Evolutionary conservation across 768 basidiomycete species (phyloP).

Genomic region (Leucocoprinus birnbaumii): DNA sequence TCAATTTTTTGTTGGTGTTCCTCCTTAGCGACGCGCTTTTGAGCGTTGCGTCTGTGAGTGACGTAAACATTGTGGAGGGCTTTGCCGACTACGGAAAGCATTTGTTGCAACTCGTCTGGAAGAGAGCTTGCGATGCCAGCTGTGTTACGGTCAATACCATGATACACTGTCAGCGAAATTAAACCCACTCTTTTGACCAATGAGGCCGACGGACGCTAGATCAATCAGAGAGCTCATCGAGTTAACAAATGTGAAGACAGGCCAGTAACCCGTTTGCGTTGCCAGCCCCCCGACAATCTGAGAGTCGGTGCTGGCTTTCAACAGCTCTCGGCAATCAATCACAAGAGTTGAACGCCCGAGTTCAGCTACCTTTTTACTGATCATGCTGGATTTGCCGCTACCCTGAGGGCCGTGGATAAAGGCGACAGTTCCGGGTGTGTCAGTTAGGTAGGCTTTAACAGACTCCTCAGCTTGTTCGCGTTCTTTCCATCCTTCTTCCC

Average conservation of each 20-base stretch:
- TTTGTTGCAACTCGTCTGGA: constrained; percentile 78
- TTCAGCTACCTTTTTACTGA: constrained; percentile 50
- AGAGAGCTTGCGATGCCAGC: constrained; percentile 83
- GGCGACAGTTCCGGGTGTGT: constrained; percentile 72
- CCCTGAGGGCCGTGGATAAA: constrained; percentile 85
- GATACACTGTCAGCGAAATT: neutral
- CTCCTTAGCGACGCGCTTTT: constrained; percentile 33
- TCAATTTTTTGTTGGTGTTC: constrained; percentile 33
- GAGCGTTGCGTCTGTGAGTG: constrained; percentile 41
- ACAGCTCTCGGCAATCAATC: constrained; percentile 83
- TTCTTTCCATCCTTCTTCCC: constrained; percentile 76
- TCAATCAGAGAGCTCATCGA: constrained; percentile 84
- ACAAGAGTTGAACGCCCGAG: constrained; percentile 57
- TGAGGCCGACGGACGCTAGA: constrained; percentile 89
- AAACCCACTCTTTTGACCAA: constrained; percentile 83
- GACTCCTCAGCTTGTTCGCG: constrained; percentile 71
- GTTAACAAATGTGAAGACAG: constrained; percentile 82
- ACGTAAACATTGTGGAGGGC: constrained; percentile 66
- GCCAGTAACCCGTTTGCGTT: constrained; percentile 84
- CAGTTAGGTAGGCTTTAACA: constrained; percentile 69
- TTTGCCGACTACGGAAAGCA: constrained; percentile 74
- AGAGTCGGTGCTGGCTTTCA: constrained; percentile 65
- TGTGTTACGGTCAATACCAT: constrained; percentile 23
- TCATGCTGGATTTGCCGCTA: constrained; percentile 70
- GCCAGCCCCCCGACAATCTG: constrained; percentile 70